phyloP scores from a whole-genome alignment of 139 green algal genomes.

The Picochlorum sp. region DNA sequence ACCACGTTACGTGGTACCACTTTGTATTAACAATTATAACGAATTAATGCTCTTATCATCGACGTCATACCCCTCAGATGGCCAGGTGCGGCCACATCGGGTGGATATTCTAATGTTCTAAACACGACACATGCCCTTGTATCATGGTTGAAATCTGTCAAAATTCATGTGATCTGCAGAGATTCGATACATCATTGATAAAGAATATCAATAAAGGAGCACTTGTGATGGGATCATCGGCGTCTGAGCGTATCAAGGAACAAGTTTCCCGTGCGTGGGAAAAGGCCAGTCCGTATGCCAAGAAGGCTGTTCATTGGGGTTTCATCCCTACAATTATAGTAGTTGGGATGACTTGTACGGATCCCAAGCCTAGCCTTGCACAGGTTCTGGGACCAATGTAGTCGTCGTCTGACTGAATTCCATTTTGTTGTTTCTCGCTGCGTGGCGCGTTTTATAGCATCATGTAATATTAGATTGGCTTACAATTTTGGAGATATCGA shows the following conservation, averaged over 20 bases:
- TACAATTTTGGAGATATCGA: background rate
- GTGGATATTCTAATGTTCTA: no score
- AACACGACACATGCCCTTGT: no score
- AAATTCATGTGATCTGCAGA: no score
- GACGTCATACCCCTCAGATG: no score
- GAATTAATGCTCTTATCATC: no score
- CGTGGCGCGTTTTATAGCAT: background rate
- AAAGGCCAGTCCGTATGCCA: constrained; percentile 6
- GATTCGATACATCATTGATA: no score
- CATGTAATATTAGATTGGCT: background rate
- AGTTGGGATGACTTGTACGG: constrained; percentile 45
- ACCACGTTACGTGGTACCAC: no score
- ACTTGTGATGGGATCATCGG: background rate
- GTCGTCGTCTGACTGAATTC: background rate
- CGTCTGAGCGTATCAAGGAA: background rate
- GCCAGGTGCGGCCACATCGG: no score
- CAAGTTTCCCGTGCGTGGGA: background rate
- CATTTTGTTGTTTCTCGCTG: no score
- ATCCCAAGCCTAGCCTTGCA: constrained; percentile 39
- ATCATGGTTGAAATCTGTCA: no score
- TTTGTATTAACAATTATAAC: no score
- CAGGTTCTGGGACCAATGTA: constrained; percentile 54
- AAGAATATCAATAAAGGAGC: no score
- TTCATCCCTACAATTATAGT: constrained; percentile 63
- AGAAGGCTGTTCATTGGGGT: constrained; percentile 47